phyloP scores from a whole-genome alignment of 495 filamentous ascomycete species.

The Aspergillus cavernicola region DNA sequence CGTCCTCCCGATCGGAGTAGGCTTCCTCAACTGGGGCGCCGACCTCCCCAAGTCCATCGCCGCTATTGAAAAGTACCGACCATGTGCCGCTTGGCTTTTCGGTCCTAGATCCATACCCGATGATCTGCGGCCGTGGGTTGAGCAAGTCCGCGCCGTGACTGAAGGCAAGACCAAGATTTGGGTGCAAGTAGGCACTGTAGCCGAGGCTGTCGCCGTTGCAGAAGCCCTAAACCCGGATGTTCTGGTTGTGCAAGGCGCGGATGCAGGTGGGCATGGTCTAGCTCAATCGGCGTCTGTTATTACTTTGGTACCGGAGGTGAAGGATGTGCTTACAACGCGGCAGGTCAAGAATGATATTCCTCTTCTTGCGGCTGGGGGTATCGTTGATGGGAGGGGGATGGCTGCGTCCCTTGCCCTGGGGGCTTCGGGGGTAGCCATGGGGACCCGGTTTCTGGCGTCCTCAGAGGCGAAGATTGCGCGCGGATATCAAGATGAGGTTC shows the following conservation, averaged over 20 bases:
- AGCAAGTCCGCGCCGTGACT: slow-evolving; percentile 20
- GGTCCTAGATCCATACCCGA: slow-evolving; percentile 28
- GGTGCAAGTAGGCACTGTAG: slow-evolving; percentile 66
- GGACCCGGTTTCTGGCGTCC: slow-evolving; percentile 63
- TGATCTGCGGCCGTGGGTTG: slow-evolving; percentile 18
- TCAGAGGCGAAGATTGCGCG: slow-evolving; percentile 54
- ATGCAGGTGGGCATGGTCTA: slow-evolving; percentile 75
- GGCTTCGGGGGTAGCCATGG: slow-evolving; percentile 61
- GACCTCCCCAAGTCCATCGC: slow-evolving; percentile 32
- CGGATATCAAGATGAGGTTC: slow-evolving; percentile 54
- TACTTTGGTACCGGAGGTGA: slow-evolving; percentile 52
- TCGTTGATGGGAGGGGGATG: slow-evolving; percentile 58
- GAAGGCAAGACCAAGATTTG: slow-evolving; percentile 53
- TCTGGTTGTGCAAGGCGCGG: slow-evolving; percentile 65
- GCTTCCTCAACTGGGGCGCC: slow-evolving; percentile 50
- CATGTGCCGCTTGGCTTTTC: slow-evolving; percentile 67
- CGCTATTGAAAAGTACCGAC: slow-evolving; percentile 41
- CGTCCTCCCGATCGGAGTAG: slow-evolving; percentile 56
- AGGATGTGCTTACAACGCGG: slow-evolving; percentile 44
- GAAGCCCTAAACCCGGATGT: slow-evolving; percentile 50
- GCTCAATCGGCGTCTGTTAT: slow-evolving; percentile 51
- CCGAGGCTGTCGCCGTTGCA: slow-evolving; percentile 47
- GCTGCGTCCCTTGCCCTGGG: slow-evolving; percentile 62
- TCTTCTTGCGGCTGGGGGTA: slow-evolving; percentile 67
- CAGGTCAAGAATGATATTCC: slow-evolving; percentile 29